phyloP scores from a whole-genome alignment of 257 asterid species.

The Petrea volubilis region DNA sequence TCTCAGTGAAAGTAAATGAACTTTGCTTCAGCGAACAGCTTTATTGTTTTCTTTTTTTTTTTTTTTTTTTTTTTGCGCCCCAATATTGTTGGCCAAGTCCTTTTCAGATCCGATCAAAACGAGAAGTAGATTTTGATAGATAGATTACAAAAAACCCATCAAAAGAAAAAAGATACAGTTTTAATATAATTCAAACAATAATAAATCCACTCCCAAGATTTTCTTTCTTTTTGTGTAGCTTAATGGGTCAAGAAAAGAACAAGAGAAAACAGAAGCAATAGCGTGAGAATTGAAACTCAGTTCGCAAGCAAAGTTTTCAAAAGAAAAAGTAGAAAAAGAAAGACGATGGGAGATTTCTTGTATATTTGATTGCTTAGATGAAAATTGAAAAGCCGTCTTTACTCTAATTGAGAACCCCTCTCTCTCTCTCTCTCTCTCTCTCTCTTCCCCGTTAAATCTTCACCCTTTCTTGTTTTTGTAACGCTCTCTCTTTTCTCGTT shows the following conservation, averaged over 20 bases:
- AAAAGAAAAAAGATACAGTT: constrained; percentile 4
- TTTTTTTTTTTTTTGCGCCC: not conserved
- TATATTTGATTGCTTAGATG: not conserved
- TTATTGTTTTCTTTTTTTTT: not conserved
- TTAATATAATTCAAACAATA: constrained; percentile 1
- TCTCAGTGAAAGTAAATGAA: constrained; percentile 16
- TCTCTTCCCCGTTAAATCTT: not conserved
- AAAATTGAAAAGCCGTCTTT: constrained; percentile 34
- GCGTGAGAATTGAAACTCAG: constrained; percentile 31
- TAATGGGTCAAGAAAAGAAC: constrained; percentile 22
- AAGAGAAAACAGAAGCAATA: constrained; percentile 1
- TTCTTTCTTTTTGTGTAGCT: not conserved
- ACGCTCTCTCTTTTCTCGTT: constrained; percentile 37
- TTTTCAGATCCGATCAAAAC: constrained; percentile 62
- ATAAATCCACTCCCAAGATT: constrained; percentile 22
- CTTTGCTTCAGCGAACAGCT: constrained; percentile 17
- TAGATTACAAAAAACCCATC: constrained; percentile 14
- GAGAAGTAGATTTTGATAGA: constrained; percentile 30
- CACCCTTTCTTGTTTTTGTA: constrained; percentile 30
- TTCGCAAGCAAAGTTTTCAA: constrained; percentile 39
- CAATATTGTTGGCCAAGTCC: constrained; percentile 18
- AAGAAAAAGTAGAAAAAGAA: constrained; percentile 19
- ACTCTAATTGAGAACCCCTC: constrained; percentile 13
- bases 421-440: not conserved
- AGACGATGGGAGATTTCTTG: constrained; percentile 14